Evolutionary conservation across 208 protist species (phyloP).

Genomic region (Leishmania arabica): DNA sequence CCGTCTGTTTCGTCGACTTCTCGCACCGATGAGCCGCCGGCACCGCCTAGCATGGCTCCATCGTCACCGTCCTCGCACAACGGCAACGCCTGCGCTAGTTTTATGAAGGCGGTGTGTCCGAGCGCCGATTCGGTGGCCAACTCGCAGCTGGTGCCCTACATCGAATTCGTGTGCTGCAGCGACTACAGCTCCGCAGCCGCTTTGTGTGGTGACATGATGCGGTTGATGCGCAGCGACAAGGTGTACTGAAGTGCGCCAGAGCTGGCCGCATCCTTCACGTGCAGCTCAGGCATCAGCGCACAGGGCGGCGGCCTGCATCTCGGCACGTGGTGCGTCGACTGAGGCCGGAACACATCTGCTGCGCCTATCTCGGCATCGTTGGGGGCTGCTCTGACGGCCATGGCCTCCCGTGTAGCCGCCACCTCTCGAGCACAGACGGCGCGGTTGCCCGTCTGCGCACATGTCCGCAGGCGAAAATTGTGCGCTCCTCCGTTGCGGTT

Average conservation of each 20-base stretch:
- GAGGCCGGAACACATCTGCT: not conserved
- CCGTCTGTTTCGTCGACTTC: not conserved
- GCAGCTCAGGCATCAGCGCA: too few species aligned
- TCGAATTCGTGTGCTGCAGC: not conserved
- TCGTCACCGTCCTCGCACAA: not conserved
- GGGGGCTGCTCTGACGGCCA: not conserved
- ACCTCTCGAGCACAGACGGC: not conserved
- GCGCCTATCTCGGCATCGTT: not conserved
- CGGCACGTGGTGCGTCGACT: not conserved
- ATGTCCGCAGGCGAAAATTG: too few species aligned
- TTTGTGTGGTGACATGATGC: too few species aligned
- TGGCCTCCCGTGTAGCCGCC: not conserved
- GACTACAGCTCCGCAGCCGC: not conserved
- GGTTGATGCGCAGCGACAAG: too few species aligned
- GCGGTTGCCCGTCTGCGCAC: not conserved
- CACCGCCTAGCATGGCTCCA: not conserved
- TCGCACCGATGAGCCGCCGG: not conserved
- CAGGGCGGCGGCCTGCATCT: not conserved
- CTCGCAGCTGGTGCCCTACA: too few species aligned
- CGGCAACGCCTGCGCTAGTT: not conserved
- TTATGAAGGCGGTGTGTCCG: too few species aligned
- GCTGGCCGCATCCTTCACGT: too few species aligned
- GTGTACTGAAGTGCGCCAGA: too few species aligned
- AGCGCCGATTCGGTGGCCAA: too few species aligned
- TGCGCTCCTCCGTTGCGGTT: not conserved